A percentile compares a stretch with the other conserved stretches of the same genome.
Conservation (phyloP, 352 stramenopile genomes). For the Phytopythium oedochilum region DNA sequence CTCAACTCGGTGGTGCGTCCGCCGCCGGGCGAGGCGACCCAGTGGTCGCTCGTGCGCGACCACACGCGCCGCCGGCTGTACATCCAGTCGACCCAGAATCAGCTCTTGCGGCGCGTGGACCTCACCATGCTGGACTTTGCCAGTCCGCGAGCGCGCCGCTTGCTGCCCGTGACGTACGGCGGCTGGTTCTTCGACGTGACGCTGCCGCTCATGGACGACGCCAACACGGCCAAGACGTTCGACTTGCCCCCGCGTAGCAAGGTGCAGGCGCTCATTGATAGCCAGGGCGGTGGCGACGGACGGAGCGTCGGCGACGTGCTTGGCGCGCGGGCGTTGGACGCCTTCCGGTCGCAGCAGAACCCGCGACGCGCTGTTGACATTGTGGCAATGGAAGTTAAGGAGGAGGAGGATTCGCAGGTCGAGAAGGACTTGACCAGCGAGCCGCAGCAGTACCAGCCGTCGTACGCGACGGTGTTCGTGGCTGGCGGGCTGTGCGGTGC, state of each 20-base stretch:
- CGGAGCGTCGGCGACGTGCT: background rate
- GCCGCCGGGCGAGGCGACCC: conserved; percentile 37
- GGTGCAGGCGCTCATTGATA: conserved; percentile 30
- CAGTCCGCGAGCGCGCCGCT: conserved; percentile 24
- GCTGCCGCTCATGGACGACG: conserved; percentile 24
- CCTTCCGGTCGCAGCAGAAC: background rate
- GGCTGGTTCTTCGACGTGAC: conserved; percentile 68
- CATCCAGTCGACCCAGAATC: conserved; percentile 64
- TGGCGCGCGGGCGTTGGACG: background rate
- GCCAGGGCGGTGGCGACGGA: background rate
- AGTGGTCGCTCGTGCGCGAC: conserved; percentile 73
- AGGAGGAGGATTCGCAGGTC: no score
- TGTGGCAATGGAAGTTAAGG: no score
- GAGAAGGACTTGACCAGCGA: background rate
- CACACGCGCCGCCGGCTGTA: conserved; percentile 61
- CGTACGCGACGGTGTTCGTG: background rate
- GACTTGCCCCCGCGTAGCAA: conserved; percentile 51
- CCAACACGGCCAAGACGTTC: conserved; percentile 38
- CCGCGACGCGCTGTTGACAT: background rate
- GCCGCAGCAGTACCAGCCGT: background rate
- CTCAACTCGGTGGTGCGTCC: conserved; percentile 60
- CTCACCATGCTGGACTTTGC: conserved; percentile 54
- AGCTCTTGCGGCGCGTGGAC: conserved; percentile 56
- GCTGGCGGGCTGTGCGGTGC: background rate
- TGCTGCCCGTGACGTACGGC: conserved; percentile 58